A percentile compares a stretch with the other conserved stretches of the same genome.
phyloP scores from a whole-genome alignment of 2,329 filamentous ascomycete genomes.

The Metarhizium album region DNA sequence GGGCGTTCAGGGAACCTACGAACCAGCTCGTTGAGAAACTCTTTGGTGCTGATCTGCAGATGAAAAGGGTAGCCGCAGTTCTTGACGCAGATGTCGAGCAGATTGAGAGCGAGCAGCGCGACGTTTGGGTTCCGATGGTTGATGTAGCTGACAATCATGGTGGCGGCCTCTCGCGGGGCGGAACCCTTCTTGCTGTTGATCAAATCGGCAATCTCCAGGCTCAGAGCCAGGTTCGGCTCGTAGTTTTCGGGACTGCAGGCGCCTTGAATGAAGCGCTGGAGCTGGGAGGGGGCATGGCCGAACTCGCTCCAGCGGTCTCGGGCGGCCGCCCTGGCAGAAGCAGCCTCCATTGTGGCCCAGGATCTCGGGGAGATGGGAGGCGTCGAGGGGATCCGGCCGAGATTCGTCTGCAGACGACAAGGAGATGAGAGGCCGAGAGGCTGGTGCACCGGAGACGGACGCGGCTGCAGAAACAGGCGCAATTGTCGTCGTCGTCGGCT shows the following conservation, averaged over 20 bases:
- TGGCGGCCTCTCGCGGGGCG: slow-evolving; percentile 86
- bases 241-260: slow-evolving; percentile 96
- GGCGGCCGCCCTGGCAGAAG: slow-evolving; percentile 88
- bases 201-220: slow-evolving; percentile 91
- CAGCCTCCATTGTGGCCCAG: slow-evolving; percentile 65
- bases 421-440: too few relatives aligned
- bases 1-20: slow-evolving; percentile 91
- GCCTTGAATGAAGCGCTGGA: slow-evolving; percentile 92
- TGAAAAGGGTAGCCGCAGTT: slow-evolving; percentile 99
- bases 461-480: background rate
- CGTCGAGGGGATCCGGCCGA: too few relatives aligned
- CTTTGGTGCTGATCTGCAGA: slow-evolving; percentile 95
- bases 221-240: slow-evolving; percentile 92
- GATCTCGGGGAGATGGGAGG: background rate
- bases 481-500: background rate
- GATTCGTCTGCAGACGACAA: background rate
- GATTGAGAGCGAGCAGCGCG: slow-evolving; percentile 74
- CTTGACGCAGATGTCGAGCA: slow-evolving; percentile 98
- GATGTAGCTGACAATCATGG: slow-evolving; percentile 85
- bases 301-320: slow-evolving; percentile 86
- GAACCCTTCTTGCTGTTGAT: slow-evolving; percentile 97
- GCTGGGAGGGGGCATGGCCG: slow-evolving; percentile 68
- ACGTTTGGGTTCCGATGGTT: slow-evolving; percentile 97
- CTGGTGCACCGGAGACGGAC: background rate
- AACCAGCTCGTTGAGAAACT: slow-evolving; percentile 97